Conservation (phyloP, 768 basidiomycete species). For the Termitomyces heimii region DNA sequence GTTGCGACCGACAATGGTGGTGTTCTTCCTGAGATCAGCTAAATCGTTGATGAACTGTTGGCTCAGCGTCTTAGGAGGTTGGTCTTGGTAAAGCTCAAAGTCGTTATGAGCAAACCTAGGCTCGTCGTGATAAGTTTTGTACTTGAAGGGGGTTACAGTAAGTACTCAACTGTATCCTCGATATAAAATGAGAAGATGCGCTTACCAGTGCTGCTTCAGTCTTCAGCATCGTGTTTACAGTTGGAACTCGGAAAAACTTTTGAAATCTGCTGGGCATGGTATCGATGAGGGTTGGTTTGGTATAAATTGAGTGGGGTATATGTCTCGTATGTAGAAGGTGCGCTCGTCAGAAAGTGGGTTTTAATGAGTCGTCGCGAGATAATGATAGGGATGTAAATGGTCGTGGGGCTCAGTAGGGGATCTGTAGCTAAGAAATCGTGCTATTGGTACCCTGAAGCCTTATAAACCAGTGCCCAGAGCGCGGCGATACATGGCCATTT, state of each 20-base stretch:
- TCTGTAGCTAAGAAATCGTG: not conserved
- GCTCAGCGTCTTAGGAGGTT: not conserved
- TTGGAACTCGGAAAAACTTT: not conserved
- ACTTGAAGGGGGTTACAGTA: not conserved
- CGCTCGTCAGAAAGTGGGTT: not conserved
- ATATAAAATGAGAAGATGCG: not conserved
- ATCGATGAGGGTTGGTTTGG: not conserved
- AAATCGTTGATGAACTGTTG: not conserved
- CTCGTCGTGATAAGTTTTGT: not conserved
- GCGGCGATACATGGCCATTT: slow-evolving; percentile 3
- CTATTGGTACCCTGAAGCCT: not conserved
- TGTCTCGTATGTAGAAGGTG: not conserved
- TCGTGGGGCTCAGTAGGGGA: not conserved
- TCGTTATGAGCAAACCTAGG: not conserved
- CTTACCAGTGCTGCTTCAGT: not conserved
- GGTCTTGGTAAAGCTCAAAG: not conserved
- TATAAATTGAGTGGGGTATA: not conserved
- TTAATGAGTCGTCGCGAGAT: not conserved
- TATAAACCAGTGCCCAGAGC: slow-evolving; percentile 1
- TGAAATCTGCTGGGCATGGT: not conserved
- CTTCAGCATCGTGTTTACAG: not conserved
- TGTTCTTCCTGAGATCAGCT: not conserved
- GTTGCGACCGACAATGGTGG: not conserved
- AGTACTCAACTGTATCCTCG: not conserved
- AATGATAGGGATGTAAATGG: not conserved